phyloP scores from a whole-genome alignment of 768 basidiomycete genomes.

The Mycena capillaripes region DNA sequence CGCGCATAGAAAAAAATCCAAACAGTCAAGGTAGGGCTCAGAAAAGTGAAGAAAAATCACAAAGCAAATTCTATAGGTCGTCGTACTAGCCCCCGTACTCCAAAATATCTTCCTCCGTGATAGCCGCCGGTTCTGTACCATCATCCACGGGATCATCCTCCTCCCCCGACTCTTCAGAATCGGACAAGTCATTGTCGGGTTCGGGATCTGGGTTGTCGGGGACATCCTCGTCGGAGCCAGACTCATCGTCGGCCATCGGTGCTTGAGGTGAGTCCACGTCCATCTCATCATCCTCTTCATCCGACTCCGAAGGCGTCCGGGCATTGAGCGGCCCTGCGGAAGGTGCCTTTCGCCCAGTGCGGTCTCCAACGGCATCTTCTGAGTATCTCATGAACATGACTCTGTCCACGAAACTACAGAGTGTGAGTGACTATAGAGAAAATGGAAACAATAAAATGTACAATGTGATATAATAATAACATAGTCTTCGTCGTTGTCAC shows the following conservation, averaged over 20 bases:
- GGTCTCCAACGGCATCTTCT: neutral
- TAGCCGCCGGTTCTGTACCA: no score
- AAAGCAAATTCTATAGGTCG: neutral
- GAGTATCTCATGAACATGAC: constrained; percentile 5
- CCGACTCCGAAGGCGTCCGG: no score
- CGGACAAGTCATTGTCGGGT: no score
- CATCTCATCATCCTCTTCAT: neutral
- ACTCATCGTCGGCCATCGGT: neutral
- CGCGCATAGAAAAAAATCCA: neutral
- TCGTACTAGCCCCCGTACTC: neutral
- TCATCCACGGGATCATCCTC: no score
- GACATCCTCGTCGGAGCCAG: neutral
- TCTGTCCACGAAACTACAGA: neutral
- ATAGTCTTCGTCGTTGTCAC: no score
- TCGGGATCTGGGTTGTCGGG: neutral
- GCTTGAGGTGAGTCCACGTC: neutral
- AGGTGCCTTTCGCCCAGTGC: no score
- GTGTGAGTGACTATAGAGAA: no score
- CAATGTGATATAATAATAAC: neutral
- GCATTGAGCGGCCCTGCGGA: no score
- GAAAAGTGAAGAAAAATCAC: neutral
- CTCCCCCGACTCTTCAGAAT: no score
- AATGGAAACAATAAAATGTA: neutral
- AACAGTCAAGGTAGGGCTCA: no score
- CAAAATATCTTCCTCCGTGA: neutral